phyloP scores from a whole-genome alignment of 257 asterid species.

The Marsdenia floribunda region DNA sequence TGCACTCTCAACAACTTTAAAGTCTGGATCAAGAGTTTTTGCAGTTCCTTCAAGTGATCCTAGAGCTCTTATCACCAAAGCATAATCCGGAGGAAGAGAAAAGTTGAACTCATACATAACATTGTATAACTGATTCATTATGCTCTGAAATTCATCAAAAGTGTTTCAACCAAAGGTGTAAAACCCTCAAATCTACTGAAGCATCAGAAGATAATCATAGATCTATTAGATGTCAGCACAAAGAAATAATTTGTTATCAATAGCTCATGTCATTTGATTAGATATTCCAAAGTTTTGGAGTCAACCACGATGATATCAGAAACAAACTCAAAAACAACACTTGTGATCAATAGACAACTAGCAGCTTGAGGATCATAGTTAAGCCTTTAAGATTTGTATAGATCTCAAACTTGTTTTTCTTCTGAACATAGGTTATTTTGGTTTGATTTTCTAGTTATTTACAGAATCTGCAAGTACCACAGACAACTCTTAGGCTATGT shows the following conservation, averaged over 20 bases:
- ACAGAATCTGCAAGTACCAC: neutral
- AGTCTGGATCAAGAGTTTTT: constrained; percentile 86
- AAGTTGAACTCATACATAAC: constrained; percentile 91
- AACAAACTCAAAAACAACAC: neutral
- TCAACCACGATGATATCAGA: neutral
- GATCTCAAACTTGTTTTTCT: neutral
- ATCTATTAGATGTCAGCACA: neutral
- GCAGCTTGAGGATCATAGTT: neutral
- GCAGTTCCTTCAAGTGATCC: constrained; percentile 99
- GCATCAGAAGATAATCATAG: neutral
- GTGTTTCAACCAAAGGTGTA: neutral
- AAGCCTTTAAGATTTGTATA: neutral
- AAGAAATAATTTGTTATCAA: neutral
- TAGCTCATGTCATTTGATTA: neutral
- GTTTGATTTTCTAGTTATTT: neutral
- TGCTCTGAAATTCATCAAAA: constrained; percentile 40
- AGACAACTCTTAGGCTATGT: neutral
- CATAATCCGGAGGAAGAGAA: constrained; percentile 98
- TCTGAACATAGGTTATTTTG: neutral
- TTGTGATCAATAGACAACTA: neutral
- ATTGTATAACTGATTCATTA: constrained; percentile 79
- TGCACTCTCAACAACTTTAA: constrained; percentile 96
- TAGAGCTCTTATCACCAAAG: constrained; percentile 88
- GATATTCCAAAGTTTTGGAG: neutral
- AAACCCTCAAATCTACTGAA: neutral